Evolutionary conservation across 495 filamentous ascomycete species (phyloP), one percentile per base, ranked within the genome.

Genomic region (Daldinia concentrica): DNA sequence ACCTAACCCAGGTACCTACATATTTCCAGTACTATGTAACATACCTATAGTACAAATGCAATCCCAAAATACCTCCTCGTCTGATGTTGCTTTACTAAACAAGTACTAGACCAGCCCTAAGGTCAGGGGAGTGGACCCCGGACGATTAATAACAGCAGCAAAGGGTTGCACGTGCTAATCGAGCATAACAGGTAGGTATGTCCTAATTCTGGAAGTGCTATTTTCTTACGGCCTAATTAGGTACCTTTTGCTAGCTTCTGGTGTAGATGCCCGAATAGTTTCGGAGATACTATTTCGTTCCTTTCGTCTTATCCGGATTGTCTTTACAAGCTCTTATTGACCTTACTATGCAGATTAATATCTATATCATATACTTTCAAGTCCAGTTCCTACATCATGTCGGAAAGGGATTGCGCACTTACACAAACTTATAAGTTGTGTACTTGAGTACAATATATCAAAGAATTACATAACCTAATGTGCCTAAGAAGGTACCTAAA

Each of bases 31-130:
- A n/a, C n/a, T n/a, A n/a, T n/a, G n/a, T n/a, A n/a, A n/a, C n/a
- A n/a, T n/a, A n/a, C n/a, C n/a, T n/a, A n/a, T n/a, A n/a, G n/a
- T n/a, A n/a, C n/a, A n/a, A n/a, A n/a, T n/a, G n/a, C n/a, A n/a
- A n/a, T n/a, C n/a, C n/a, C n/a, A n/a, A 54, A 6, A 26, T 54
- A 54, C 24, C 6, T 29, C 14, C 26, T 54, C 50, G 26, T 62
- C 45, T 22, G 32, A 54, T 36, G 60, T 62, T 29, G 39, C 54
- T 41, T 57, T 45, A 22, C 52, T 48, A 22, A 48, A 48, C 17
- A 30, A 54, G 26, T 29, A 24, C 26, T 54, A 54, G 50, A 24
- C 64, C 57, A 67, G 64, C 64, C 64, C 64, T 67, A 67, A 67
- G 34, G 17, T 50, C 57, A 66, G 57, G 43, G 63, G 56, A 60